Evolutionary conservation across 176 grass and related monocot species (phyloP), one percentile per base, ranked within the genome.

Genomic region (Poa pratensis): DNA sequence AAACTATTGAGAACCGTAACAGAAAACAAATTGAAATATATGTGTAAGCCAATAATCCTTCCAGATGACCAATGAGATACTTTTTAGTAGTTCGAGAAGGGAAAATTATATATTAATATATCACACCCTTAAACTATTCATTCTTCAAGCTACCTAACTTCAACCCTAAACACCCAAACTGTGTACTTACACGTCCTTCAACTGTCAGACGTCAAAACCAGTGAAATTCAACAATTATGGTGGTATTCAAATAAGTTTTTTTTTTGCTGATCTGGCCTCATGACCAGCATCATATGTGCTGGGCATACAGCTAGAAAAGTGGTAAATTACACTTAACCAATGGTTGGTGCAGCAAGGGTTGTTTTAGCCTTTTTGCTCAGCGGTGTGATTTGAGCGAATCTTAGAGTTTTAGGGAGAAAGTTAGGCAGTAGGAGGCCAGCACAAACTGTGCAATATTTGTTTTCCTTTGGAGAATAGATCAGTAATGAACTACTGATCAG

Each of bases 1-100:
- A 27, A 42, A 70, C 51, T 52, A 53, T 27, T 62, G 17, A 15
- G 27, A 73, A 57, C 28, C 15, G 40, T 26, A 57, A 1, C 51
- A 78, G 0, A 78, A 34, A 88, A 23, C 10, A 45, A 43, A 73
- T 26, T 54, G 19, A 78, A 55, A n/a, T 20, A 12, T 43, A 72
- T 20, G 20, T 86, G 34, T 78, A 86, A 78, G 8, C 34, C 13
- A 26, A 70, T 16, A 46, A 49, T 73, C 11, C 34, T 12, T 15
- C 58, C 5, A 52, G 46, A 40, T 67, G 30, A 54, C 23, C n/a
- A 67, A 42, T 20, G 10, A 9, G 10, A 9, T 50, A 51, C 42
- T 50, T 60, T 60, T n/a, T 42, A n/a, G 13, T 78, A 66, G 24
- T 74, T 52, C 7, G 10, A 75, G 24, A 75, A 72, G 24, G 16